Evolutionary conservation across 331 rosid genomes (phyloP).

Genomic region (Quercus tomentella): DNA sequence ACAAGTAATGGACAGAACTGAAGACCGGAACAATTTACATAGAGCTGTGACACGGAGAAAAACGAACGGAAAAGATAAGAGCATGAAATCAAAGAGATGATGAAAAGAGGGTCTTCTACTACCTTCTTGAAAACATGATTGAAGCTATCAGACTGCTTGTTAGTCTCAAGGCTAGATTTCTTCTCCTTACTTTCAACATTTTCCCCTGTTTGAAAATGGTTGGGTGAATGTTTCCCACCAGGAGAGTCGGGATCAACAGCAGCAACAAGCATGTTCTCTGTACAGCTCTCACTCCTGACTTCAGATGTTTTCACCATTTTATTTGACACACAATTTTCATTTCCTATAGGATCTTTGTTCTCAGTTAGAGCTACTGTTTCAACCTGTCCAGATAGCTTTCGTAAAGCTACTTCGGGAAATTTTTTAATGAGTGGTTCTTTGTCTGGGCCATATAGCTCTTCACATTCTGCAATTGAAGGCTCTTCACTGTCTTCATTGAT

Average conservation of each 20-base stretch:
- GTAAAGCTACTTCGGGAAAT: slow-evolving; percentile 41
- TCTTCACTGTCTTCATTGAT: slow-evolving; percentile 51
- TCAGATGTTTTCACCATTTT: slow-evolving; percentile 32
- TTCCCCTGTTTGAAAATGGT: slow-evolving; percentile 24
- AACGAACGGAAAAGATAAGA: background rate
- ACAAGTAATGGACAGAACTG: background rate
- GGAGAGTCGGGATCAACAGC: slow-evolving; percentile 18
- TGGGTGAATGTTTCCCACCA: slow-evolving; percentile 26
- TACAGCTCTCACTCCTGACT: slow-evolving; percentile 21
- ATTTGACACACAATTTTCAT: slow-evolving; percentile 21
- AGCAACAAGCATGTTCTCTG: slow-evolving; percentile 25
- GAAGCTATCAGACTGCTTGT: slow-evolving; percentile 41
- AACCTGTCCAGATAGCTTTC: slow-evolving; percentile 23
- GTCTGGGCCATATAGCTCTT: slow-evolving; percentile 86
- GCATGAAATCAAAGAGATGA: background rate
- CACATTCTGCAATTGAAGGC: slow-evolving; percentile 68
- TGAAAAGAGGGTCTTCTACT: slow-evolving; percentile 4
- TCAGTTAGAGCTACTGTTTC: slow-evolving; percentile 26
- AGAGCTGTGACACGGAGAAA: background rate
- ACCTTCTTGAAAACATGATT: slow-evolving; percentile 66
- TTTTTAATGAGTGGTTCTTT: slow-evolving; percentile 43
- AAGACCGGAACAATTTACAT: background rate
- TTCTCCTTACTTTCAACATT: slow-evolving; percentile 31
- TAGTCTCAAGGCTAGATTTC: slow-evolving; percentile 23
- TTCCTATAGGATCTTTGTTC: slow-evolving; percentile 23